Base-by-base conservation (phyloP, 148 eudicot species). In the Silene latifolia region DNA sequence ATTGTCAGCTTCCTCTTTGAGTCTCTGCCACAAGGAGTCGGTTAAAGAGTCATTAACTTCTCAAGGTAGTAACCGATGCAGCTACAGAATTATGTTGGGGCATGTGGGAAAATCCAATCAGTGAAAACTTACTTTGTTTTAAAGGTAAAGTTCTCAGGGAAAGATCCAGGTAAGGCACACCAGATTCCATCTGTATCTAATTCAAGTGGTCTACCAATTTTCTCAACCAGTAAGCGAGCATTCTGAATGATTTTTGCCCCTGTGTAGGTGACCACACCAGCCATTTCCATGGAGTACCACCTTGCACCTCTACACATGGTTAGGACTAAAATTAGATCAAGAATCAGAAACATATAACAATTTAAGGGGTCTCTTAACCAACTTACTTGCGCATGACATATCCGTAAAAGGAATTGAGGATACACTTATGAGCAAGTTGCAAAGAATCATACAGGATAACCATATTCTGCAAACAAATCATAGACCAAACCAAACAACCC, bases 281-380 rank as follows among this genome's bases (percentile, higher is more conserved):
- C 99, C 99, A 95, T 95, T 88, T 95, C 99, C 99, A 95, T 95
- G 47, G 99, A 95, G 76, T 92, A 95, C 99, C 99, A 95, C 82
- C 99, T 86, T 68, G 99, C 99, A 86, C 99, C 99, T 84, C 99
- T 95, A 70, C 44, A 32, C 21, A 59, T 51, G 39, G 35, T 7
- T 3, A 46, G 48, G 32, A 3, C 24, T 12, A 8, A 67, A 69
- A 32, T 57, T 48, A 58, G 72, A 54, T 12, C 67, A 60, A 67
- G 12, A 63, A 46, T 42, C 59, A 61, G 46, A 46, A 62, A 61
- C n/a, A n/a, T 44, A 73, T 51, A 76, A 51, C 56, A 51, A 51
- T 51, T 44, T 17, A 75, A 60, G 25, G 19, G 21, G 17, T 74
- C 57, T 24, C 67, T 46, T 64, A 13, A 51, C 39, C 51, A 44